A percentile compares a stretch with the other conserved stretches of the same genome.
These are phyloP conservation scores for Colletotrichum sp. DNA, from an alignment of 2,329 filamentous ascomycete species.

Conservation along the genomic window DNA sequence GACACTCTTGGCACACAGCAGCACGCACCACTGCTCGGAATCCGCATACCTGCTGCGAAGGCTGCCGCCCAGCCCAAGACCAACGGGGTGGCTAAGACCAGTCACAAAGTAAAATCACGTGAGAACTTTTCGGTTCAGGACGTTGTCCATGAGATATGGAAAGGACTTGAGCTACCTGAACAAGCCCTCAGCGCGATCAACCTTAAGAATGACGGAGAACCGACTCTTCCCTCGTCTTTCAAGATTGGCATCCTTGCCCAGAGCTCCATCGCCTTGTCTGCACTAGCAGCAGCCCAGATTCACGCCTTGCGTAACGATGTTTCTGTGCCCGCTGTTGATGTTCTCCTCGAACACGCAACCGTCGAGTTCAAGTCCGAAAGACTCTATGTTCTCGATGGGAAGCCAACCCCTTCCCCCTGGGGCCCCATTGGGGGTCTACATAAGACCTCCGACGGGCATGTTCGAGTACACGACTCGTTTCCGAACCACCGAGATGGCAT, in stretches of 20 bases:
- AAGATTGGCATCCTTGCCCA: slow-evolving; percentile 60
- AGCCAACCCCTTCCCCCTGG: slow-evolving; percentile 36
- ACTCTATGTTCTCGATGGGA: slow-evolving; percentile 48
- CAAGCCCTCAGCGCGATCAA: background rate
- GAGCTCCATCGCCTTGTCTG: slow-evolving; percentile 54
- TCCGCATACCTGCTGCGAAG: slow-evolving; percentile 25
- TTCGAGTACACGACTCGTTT: slow-evolving; percentile 61
- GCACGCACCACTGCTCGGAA: slow-evolving; percentile 36
- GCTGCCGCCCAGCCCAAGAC: fast-evolving
- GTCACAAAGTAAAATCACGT: background rate
- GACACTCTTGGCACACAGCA: slow-evolving; percentile 44
- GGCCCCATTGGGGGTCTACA: slow-evolving; percentile 57
- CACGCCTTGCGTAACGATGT: slow-evolving; percentile 36
- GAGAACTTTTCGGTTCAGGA: background rate
- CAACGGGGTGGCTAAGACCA: background rate
- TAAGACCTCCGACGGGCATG: slow-evolving; percentile 52
- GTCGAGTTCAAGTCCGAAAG: slow-evolving; percentile 60
- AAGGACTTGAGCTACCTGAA: background rate
- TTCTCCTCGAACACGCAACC: slow-evolving; percentile 50
- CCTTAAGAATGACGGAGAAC: background rate
- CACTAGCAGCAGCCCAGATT: slow-evolving; percentile 52
- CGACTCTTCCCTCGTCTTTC: slow-evolving; percentile 51
- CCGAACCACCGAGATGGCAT: slow-evolving; percentile 52
- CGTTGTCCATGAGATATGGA: slow-evolving; percentile 5
- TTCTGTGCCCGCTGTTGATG: slow-evolving; percentile 41